phyloP scores from a whole-genome alignment of 768 basidiomycete species.

The Sarcodon aspratus region DNA sequence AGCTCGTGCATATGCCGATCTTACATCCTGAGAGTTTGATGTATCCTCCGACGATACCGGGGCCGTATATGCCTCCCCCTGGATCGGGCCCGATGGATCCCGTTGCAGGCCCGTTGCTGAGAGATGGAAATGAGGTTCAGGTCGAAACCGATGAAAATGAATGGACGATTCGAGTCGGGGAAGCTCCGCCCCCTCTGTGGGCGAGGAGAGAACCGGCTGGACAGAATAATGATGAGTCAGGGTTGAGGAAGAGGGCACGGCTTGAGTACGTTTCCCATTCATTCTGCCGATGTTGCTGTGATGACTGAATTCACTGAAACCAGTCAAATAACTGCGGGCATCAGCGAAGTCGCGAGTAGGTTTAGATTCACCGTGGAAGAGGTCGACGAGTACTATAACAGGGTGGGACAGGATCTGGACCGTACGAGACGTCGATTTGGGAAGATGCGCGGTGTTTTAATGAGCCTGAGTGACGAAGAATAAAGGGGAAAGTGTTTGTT shows the following conservation, averaged over 20 bases:
- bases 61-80: not conserved
- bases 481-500: not conserved
- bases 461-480: slow-evolving; percentile 11
- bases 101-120: not conserved
- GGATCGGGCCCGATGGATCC: not conserved
- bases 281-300: not conserved
- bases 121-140: not conserved
- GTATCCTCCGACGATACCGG: slow-evolving; percentile 1
- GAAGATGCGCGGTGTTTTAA: slow-evolving; percentile 44
- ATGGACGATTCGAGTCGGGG: slow-evolving; percentile 58
- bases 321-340: slow-evolving; percentile 54
- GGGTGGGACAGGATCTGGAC: slow-evolving; percentile 51
- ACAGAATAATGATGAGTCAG: slow-evolving; percentile 24
- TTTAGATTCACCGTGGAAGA: slow-evolving; percentile 66
- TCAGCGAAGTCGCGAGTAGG: slow-evolving; percentile 56
- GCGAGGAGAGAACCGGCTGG: slow-evolving; percentile 37
- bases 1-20: slow-evolving; percentile 8
- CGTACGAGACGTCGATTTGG: slow-evolving; percentile 55
- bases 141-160: slow-evolving; percentile 32
- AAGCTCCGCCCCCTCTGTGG: slow-evolving; percentile 57
- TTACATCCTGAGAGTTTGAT: slow-evolving; percentile 7
- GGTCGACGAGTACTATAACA: slow-evolving; percentile 70
- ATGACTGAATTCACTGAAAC: slow-evolving; percentile 1
- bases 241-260: slow-evolving; percentile 31
- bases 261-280: slow-evolving; percentile 21